phyloP scores from a whole-genome alignment of 768 basidiomycete species.

The Auricularia cornea region DNA sequence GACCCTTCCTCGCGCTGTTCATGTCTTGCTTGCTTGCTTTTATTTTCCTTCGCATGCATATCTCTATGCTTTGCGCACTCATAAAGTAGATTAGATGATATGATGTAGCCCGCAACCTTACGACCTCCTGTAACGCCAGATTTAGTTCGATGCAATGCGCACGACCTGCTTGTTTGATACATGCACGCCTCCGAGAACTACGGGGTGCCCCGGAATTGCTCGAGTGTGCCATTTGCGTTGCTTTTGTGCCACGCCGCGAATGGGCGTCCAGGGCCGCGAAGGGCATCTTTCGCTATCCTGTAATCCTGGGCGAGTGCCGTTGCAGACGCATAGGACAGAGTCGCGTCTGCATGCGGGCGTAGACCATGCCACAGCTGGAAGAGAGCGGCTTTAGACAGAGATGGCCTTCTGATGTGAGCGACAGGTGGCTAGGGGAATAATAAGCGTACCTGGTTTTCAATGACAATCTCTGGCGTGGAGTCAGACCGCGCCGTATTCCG shows the following conservation, averaged over 20 bases:
- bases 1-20: too few relatives aligned
- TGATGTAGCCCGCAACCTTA: too few relatives aligned
- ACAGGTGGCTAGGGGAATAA: too few relatives aligned
- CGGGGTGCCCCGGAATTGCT: background rate
- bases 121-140: background rate
- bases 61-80: too few relatives aligned
- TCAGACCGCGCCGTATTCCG: slow-evolving; percentile 68
- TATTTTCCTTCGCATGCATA: too few relatives aligned
- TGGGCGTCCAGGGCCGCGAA: slow-evolving; percentile 36
- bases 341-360: background rate
- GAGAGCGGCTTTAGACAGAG: slow-evolving; percentile 44
- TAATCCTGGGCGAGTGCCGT: slow-evolving; percentile 30
- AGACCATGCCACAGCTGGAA: slow-evolving; percentile 35
- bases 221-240: background rate
- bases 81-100: too few relatives aligned
- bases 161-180: background rate
- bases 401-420: slow-evolving; percentile 32
- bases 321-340: background rate
- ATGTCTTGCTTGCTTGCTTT: too few relatives aligned
- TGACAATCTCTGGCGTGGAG: slow-evolving; percentile 58
- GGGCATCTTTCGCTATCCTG: slow-evolving; percentile 39
- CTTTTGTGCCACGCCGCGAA: slow-evolving; percentile 50
- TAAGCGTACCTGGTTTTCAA: slow-evolving; percentile 49
- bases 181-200: background rate
- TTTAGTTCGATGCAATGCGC: background rate